Percentiles rank a stretch among this genome's conserved stretches.
phyloP scores from a whole-genome alignment of 345 rosid genomes.

The Odontarrhena argentea region DNA sequence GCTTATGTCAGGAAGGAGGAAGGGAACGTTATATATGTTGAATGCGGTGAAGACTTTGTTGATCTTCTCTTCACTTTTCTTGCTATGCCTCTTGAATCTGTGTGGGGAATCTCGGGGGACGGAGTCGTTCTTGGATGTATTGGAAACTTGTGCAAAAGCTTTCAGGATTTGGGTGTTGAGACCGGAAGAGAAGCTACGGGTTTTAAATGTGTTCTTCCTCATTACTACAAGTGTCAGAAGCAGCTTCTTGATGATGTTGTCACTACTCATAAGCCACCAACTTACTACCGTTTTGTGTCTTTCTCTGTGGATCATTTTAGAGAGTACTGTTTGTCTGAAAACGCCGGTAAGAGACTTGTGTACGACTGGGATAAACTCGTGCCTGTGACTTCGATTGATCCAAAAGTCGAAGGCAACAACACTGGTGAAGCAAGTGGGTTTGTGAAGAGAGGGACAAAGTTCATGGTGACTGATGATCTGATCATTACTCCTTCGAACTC shows the following conservation, averaged over 20 bases:
- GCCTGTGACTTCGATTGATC: constrained; percentile 2
- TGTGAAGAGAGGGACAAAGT: constrained; percentile 21
- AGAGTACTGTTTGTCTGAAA: constrained; percentile 12
- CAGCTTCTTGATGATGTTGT: not conserved
- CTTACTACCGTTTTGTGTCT: constrained; percentile 22
- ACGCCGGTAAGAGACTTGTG: not conserved
- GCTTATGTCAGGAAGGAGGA: not conserved
- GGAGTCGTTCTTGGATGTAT: not conserved
- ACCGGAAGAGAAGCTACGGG: not conserved
- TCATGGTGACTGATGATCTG: constrained; percentile 24
- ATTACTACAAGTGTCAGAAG: constrained; percentile 21
- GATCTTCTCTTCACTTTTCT: constrained; percentile 29
- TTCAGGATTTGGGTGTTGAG: not conserved
- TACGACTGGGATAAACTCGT: constrained; percentile 25
- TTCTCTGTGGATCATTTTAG: constrained; percentile 22
- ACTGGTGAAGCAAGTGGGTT: constrained; percentile 7
- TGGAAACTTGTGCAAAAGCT: constrained; percentile 18
- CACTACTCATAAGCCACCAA: constrained; percentile 6
- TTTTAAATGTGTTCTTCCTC: constrained; percentile 11
- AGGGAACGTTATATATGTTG: constrained; percentile 3
- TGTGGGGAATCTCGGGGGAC: not conserved
- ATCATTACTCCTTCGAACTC: constrained; percentile 24
- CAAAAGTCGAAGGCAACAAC: not conserved
- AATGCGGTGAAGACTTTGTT: constrained; percentile 24
- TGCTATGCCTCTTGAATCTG: constrained; percentile 18